Percentiles rank a stretch among this genome's conserved stretches.
Evolutionary conservation across 768 basidiomycete genomes (phyloP).

Genomic region (Lactarius pseudohatsudake): DNA sequence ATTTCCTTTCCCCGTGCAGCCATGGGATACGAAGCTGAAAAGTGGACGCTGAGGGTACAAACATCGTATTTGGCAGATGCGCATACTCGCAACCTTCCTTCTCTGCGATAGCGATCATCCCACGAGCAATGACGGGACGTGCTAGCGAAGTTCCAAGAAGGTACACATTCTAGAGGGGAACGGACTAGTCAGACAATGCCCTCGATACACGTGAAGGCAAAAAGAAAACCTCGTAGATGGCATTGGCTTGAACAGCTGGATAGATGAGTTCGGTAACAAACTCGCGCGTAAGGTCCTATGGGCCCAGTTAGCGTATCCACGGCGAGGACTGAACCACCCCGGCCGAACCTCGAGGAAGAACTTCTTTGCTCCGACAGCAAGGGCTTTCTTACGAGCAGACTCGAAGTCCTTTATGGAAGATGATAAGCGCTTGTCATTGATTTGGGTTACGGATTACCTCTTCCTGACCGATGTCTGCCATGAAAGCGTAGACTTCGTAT

Average conservation of each 20-base stretch:
- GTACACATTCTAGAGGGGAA: conserved; percentile 73
- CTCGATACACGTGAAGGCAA: not conserved
- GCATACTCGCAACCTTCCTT: conserved; percentile 93
- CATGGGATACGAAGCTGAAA: conserved; percentile 88
- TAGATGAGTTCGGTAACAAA: conserved; percentile 97
- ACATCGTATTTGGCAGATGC: not conserved
- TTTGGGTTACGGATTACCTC: conserved; percentile 50
- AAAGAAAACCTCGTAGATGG: conserved; percentile 86
- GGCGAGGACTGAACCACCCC: not conserved
- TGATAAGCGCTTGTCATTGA: conserved; percentile 22
- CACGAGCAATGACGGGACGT: conserved; percentile 97
- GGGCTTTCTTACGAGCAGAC: conserved; percentile 86
- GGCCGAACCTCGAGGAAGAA: conserved; percentile 79
- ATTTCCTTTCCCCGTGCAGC: conserved; percentile 99
- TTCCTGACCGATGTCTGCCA: conserved; percentile 94
- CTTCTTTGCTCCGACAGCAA: conserved; percentile 91
- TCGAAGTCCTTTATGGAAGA: conserved; percentile 71
- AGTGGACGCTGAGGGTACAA: not conserved
- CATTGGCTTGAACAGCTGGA: conserved; percentile 97
- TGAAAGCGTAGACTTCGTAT: conserved; percentile 96
- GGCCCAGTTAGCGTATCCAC: not conserved
- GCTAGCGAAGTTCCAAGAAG: conserved; percentile 97
- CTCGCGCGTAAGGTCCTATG: conserved; percentile 88
- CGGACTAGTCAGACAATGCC: not conserved
- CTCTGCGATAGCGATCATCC: conserved; percentile 94